Evolutionary conservation across 768 basidiomycete genomes (phyloP), one percentile per base, ranked within the genome.

Genomic region (Gautieria morchelliformis): DNA sequence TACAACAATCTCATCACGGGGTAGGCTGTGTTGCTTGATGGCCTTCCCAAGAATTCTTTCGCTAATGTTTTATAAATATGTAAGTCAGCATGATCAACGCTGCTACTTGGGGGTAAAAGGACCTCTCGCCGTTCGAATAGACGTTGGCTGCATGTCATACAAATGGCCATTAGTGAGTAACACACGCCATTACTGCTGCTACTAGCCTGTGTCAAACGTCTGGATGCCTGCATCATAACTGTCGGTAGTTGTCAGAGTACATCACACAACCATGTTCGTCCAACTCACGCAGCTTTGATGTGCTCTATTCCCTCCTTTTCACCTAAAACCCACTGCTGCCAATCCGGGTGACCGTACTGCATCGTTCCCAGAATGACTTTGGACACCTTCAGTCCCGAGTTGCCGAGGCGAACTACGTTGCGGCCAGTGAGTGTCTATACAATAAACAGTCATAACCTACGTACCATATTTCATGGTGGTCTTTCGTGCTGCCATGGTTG

Each of bases 311-410:
- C 48, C 24, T 49, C 48, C 48, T 49, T 49, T 9, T 80, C 77
- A 3, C 71, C 73, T 22, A 78, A 60, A 8, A 81, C 73, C 81
- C 81, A 82, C 4, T 66, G 63, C 61, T 79, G 74, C 78, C 82
- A 84, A 12, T 77, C 72, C 12, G 75, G 69, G 10, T 65, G 65
- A 24, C 78, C 83, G 61, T 83, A 84, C n/a, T 73, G 71, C 82
- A 84, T 82, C 40, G 75, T 77, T 1, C 84, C 85, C 0, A 87
- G 71, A 42, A 86, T 83, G 50, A 85, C 73, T 67, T 75, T 80
- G 24, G 83, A 85, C 0, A 87, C 77, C 64, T 85, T 80, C 42
- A 82, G 67, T 3, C 83, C 84, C 0, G 79, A 82, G 10, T 37
- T 37, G 35, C 35, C 35, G 35, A 37, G 35, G 9, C 35, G 35